Base-by-base conservation (phyloP, 345 rosid species). In the Gynandropsis gynandra region DNA sequence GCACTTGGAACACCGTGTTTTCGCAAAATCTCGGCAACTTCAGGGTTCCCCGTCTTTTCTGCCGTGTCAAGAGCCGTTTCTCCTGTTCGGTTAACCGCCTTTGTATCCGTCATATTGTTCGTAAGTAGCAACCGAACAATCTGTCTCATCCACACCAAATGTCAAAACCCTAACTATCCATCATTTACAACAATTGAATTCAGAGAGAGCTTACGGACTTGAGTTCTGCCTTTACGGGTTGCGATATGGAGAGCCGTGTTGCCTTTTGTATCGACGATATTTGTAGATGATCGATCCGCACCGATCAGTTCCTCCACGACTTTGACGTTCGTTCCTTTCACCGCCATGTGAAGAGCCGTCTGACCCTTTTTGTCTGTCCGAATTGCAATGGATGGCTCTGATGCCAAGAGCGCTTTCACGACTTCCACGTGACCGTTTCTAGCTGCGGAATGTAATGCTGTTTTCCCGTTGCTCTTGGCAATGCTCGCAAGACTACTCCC, bases 331-430 rank as follows among this genome's bases (percentile, higher is more conserved):
- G 81, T 83, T 4, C 94, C 96, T 73, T 87, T 87, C 32, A 61
- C 96, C 1, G 94, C 94, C 96, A 84, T 87, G 69, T 87, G 94
- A 60, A 87, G 87, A 1, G 96, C 76, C 0, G 96, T 87, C 66
- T 84, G 96, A 21, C 96, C 96, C 71, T 87, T 84, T 55, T 81
- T 84, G 61, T 87, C 96, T 9, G 64, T 71, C 74, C 94, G 72
- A 1, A 54, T 47, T 9, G 80, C 77, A 10, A 76, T 70, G 4
- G 57, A 67, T 1, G 80, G 85, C 59, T 87, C 96, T 10, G 65
- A 62, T 17, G 68, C 69, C 50, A 81, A 51, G 47, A 87, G 83
- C 5, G 77, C 69, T 54, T 74, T 78, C 27, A 81, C 58, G 32
- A 84, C 96, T 69, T 70, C 70, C 51, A 76, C 42, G 55, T 84